Percentiles rank a stretch among this genome's conserved stretches.
Evolutionary conservation across 1,284 basidiomycete species (phyloP).

Genomic region (Cutaneotrichosporon spelunceum): DNA sequence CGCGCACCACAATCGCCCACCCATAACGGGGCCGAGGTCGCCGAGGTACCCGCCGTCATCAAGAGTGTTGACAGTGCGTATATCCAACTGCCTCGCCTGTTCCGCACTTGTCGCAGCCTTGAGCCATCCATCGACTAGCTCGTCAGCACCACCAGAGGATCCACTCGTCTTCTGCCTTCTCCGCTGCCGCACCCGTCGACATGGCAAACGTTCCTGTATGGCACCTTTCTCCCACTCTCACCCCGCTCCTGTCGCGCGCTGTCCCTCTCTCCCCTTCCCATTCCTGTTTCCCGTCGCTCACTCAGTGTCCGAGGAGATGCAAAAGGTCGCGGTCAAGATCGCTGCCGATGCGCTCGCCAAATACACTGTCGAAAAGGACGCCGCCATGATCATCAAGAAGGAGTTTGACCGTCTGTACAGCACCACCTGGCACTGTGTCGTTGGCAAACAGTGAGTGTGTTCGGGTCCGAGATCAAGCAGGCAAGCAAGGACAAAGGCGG

Average conservation of each 20-base stretch:
- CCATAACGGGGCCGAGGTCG: background rate
- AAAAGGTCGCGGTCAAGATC: constrained; percentile 84
- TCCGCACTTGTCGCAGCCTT: no score
- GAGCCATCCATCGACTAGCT: no score
- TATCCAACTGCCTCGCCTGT: background rate
- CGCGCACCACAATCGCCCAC: background rate
- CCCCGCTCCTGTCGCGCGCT: background rate
- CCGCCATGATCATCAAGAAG: constrained; percentile 96
- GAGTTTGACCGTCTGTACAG: constrained; percentile 89
- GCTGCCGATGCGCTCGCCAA: constrained; percentile 80
- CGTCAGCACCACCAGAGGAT: no score
- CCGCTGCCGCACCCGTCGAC: no score
- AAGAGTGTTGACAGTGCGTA: constrained; percentile 85
- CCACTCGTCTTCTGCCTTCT: no score
- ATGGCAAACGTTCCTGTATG: no score
- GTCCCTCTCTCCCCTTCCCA: background rate
- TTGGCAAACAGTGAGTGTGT: constrained; percentile 72
- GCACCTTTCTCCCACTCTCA: background rate
- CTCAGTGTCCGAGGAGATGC: constrained; percentile 84
- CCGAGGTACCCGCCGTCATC: constrained; percentile 63
- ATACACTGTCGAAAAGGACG: constrained; percentile 94
- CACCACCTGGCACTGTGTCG: constrained; percentile 86
- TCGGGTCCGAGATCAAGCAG: no score
- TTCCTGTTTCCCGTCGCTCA: background rate
- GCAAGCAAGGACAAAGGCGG: no score